Evolutionary conservation across 768 basidiomycete genomes (phyloP), one percentile per base, ranked within the genome.

Genomic region (Clavaria fumosa): DNA sequence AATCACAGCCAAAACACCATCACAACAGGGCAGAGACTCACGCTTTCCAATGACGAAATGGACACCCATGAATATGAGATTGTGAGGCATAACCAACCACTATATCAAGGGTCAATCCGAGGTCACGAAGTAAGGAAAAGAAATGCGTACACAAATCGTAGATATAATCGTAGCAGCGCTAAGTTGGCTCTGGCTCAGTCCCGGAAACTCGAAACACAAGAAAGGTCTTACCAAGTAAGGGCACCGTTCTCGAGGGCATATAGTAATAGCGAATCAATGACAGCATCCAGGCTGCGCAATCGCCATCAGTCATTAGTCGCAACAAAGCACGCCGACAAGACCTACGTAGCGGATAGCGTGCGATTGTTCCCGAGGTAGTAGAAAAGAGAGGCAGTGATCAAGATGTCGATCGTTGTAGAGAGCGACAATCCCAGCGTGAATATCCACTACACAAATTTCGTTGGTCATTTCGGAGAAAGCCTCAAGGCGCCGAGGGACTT

Each of bases 231-330:
- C 63, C 63, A 55, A 9, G 63, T 66, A 21, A 65, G 49, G 17
- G 58, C 43, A 35, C 64, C 64, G 14, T 54, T 61, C 47, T 65
- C 63, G 20, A 64, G 55, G 0, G 62, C 57, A 41, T 65, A 65
- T 10, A 55, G 41, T 3, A 62, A 54, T 17, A 63, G 49, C 0
- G 53, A 43, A 31, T 59, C 48, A 24, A 63, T 58, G 17, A 63
- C 41, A 5, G 55, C 54, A 42, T 61, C 60, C 43, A 62, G 32
- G 20, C 61, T 63, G 7, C 28, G 22, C 23, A 14, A 19, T 20
- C 21, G 7, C 2, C 21, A 5, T 26, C 12, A 22, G 10, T 10
- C 35, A 28, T 19, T 10, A 4, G 15, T 20, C 15, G 21, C 21
- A 35, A 28, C n/a, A 17, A 19, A 10, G 5, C 5, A 33, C 10